phyloP scores from a whole-genome alignment of 2,329 filamentous ascomycete genomes.

The Fusarium guadeloupense region DNA sequence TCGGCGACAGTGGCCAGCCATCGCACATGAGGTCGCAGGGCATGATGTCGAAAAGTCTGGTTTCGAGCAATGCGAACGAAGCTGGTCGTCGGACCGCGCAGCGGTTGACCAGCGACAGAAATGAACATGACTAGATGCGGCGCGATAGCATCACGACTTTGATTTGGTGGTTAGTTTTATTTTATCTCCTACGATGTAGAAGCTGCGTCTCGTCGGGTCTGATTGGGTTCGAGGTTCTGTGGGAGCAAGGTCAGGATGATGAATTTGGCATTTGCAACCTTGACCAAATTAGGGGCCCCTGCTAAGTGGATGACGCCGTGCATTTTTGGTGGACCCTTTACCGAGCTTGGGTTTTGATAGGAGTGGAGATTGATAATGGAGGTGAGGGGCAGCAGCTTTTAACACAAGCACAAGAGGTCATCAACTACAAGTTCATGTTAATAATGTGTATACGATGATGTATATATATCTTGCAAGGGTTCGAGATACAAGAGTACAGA shows the following conservation, averaged over 20 bases:
- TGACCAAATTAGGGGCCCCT: slow-evolving; percentile 28
- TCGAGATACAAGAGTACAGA: no score
- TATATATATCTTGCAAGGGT: no score
- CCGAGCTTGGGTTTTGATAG: slow-evolving; percentile 17
- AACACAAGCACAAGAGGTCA: no score
- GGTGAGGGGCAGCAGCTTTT: slow-evolving; percentile 18
- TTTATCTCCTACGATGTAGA: slow-evolving; percentile 14
- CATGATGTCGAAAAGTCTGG: slow-evolving; percentile 52
- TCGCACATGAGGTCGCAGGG: slow-evolving; percentile 52
- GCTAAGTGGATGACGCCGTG: slow-evolving; percentile 34
- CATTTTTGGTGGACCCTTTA: slow-evolving; percentile 20
- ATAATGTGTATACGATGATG: no score
- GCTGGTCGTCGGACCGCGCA: slow-evolving; percentile 55
- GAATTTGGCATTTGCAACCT: slow-evolving; percentile 34
- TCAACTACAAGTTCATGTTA: no score
- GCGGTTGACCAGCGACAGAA: slow-evolving; percentile 49
- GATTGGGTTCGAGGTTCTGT: slow-evolving; percentile 2
- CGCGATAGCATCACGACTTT: slow-evolving; percentile 40
- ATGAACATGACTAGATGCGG: slow-evolving; percentile 44
- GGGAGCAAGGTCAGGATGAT: slow-evolving; percentile 20
- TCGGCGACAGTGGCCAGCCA: slow-evolving; percentile 55
- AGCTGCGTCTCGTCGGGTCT: slow-evolving; percentile 9
- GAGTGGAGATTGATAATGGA: slow-evolving; percentile 10
- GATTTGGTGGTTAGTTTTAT: slow-evolving; percentile 3
- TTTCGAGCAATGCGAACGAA: slow-evolving; percentile 63